Conservation (phyloP, 2,329 filamentous ascomycete species). For the Talaromyces pinophilus region DNA sequence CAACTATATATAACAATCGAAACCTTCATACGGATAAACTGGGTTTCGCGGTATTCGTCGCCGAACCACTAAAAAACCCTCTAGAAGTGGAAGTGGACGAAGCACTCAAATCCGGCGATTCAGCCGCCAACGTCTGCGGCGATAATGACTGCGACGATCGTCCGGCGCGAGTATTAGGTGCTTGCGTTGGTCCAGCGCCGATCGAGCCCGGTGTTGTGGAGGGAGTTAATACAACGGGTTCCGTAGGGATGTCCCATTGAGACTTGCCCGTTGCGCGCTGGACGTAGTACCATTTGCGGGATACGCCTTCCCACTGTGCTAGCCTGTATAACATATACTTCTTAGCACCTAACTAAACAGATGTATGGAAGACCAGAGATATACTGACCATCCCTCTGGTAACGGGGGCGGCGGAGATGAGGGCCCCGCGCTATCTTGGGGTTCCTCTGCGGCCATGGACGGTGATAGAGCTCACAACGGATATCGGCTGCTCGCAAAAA, state of each 20-base stretch:
- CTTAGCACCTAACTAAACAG: not conserved
- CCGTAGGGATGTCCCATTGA: conserved; percentile 45
- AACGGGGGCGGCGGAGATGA: conserved; percentile 40
- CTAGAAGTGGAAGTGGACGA: not conserved
- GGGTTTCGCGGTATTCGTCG: conserved; percentile 24
- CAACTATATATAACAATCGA: conserved; percentile 18
- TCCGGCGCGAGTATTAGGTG: conserved; percentile 27
- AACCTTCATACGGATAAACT: conserved; percentile 33
- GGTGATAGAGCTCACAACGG: not conserved
- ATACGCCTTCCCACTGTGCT: conserved; percentile 43
- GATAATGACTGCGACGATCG: conserved; percentile 28
- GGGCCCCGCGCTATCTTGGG: conserved; percentile 42
- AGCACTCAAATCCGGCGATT: conserved; percentile 11
- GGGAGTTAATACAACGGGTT: conserved; percentile 41
- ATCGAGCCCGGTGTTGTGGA: conserved; percentile 35
- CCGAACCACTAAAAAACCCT: conserved; percentile 13
- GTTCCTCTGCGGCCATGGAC: conserved; percentile 34
- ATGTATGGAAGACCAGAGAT: not conserved
- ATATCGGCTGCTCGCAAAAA: not conserved
- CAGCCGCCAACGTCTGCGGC: conserved; percentile 22
- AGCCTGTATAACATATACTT: conserved; percentile 31
- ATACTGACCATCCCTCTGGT: conserved; percentile 43
- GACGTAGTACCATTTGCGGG: conserved; percentile 44
- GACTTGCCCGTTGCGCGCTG: conserved; percentile 42
- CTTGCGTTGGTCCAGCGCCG: conserved; percentile 32